Conservation (phyloP, 768 basidiomycete species). For the Lactifluus volemus region DNA sequence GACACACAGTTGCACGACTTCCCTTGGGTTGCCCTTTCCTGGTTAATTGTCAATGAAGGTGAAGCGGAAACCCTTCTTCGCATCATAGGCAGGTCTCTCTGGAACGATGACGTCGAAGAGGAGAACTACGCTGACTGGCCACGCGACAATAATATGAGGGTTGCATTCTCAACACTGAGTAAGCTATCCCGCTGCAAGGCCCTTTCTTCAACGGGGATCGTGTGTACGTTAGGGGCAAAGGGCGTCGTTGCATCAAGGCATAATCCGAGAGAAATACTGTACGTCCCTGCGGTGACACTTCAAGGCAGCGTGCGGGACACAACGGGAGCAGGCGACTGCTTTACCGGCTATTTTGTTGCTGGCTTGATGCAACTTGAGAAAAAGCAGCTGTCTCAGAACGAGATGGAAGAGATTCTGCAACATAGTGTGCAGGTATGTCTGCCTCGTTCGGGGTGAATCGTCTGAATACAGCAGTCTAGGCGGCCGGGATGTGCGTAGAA, state of each 20-base stretch:
- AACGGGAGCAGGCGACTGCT: slow-evolving; percentile 59
- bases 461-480: slow-evolving; percentile 27
- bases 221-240: slow-evolving; percentile 47
- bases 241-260: slow-evolving; percentile 42
- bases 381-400: slow-evolving; percentile 17
- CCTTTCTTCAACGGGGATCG: slow-evolving; percentile 31
- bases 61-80: slow-evolving; percentile 32
- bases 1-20: slow-evolving; percentile 32
- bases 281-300: slow-evolving; percentile 41
- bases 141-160: slow-evolving; percentile 12
- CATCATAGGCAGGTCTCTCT: background rate
- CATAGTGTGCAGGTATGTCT: slow-evolving; percentile 35
- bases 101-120: background rate
- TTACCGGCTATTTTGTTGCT: slow-evolving; percentile 50
- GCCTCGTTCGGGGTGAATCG: background rate
- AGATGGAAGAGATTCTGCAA: slow-evolving; percentile 30
- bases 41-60: slow-evolving; percentile 49
- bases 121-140: slow-evolving; percentile 8
- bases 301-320: slow-evolving; percentile 37
- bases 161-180: slow-evolving; percentile 20
- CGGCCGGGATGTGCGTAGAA: slow-evolving; percentile 55
- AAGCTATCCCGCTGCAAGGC: slow-evolving; percentile 21
- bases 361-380: slow-evolving; percentile 40
- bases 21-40: slow-evolving; percentile 43
- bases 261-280: slow-evolving; percentile 22